phyloP scores from a whole-genome alignment of 2,329 filamentous ascomycete genomes.

The Fusarium sp. region DNA sequence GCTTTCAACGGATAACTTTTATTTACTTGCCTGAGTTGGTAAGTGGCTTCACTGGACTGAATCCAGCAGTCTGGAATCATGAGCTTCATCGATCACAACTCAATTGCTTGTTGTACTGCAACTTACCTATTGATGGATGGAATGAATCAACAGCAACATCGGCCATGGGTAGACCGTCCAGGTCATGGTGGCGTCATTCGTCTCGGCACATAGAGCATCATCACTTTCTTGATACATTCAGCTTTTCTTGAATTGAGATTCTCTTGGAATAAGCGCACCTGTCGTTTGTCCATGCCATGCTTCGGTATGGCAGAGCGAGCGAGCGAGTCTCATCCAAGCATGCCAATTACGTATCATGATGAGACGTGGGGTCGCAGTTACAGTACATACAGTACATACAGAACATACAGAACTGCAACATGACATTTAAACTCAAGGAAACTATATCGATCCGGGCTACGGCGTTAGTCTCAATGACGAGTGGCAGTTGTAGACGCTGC shows the following conservation, averaged over 20 bases:
- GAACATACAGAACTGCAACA: background rate
- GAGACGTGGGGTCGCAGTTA: background rate
- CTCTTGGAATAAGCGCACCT: slow-evolving; percentile 24
- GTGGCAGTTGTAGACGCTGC: slow-evolving; percentile 17
- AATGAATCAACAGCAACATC: background rate
- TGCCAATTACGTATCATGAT: slow-evolving; percentile 10
- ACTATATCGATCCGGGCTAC: slow-evolving; percentile 15
- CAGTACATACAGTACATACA: too few relatives aligned
- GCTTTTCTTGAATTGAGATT: slow-evolving; percentile 9
- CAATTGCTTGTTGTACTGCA: background rate
- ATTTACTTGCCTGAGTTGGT: slow-evolving; percentile 19
- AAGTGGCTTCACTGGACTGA: slow-evolving; percentile 10
- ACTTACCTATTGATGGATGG: background rate
- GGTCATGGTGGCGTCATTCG: slow-evolving; percentile 31
- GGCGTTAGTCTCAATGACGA: slow-evolving; percentile 13
- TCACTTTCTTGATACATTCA: background rate
- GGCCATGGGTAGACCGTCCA: background rate
- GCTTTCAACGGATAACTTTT: slow-evolving; percentile 19
- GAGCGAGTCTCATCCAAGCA: background rate
- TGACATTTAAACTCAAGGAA: slow-evolving; percentile 4
- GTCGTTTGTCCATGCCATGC: background rate
- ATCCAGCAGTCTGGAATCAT: slow-evolving; percentile 25
- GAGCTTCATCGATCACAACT: slow-evolving; percentile 7
- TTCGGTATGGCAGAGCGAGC: background rate
- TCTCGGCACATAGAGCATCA: slow-evolving; percentile 18